Evolutionary conservation across 1,139 yeast species (phyloP).

Genomic region (Yamadazyma triangularis): DNA sequence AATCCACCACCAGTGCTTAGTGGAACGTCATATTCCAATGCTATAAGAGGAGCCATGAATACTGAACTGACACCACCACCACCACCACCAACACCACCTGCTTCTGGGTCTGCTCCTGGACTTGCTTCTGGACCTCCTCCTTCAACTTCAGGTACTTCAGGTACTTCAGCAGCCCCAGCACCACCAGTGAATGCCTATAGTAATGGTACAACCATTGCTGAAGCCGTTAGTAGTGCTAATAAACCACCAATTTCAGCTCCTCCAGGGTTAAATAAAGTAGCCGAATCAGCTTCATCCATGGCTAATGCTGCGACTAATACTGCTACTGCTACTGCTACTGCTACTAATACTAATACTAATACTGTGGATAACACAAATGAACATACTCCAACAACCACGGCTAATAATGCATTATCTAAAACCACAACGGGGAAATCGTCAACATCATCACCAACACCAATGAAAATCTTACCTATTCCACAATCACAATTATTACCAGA

Average conservation of each 20-base stretch:
- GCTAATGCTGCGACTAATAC: constrained; percentile 16
- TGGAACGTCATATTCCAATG: constrained; percentile 18
- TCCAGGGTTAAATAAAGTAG: constrained; percentile 1
- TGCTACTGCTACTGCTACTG: constrained; percentile 11
- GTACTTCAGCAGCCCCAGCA: constrained; percentile 14
- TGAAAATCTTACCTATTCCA: constrained; percentile 7
- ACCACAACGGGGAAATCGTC: constrained; percentile 12
- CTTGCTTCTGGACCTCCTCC: constrained; percentile 1
- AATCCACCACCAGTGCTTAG: constrained; percentile 18
- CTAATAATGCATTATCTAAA: constrained; percentile 10
- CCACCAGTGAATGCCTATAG: constrained; percentile 9
- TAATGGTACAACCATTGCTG: constrained; percentile 15
- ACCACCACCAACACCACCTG: too few relatives aligned
- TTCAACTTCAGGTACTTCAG: constrained; percentile 12
- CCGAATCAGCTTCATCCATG: constrained; percentile 12
- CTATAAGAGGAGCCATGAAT: constrained; percentile 13
- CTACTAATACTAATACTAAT: constrained; percentile 8
- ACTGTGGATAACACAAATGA: constrained; percentile 1
- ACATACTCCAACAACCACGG: constrained; percentile 4
- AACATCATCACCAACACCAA: constrained; percentile 17
- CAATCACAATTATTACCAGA: constrained; percentile 6
- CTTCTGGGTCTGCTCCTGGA: neutral
- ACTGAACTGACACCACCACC: constrained; percentile 1
- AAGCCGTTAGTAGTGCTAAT: constrained; percentile 10
- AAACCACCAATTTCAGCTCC: neutral